Evolutionary conservation across 371 early-diverging fungal species (phyloP).

Genomic region (Syncephalastrum sp.): DNA sequence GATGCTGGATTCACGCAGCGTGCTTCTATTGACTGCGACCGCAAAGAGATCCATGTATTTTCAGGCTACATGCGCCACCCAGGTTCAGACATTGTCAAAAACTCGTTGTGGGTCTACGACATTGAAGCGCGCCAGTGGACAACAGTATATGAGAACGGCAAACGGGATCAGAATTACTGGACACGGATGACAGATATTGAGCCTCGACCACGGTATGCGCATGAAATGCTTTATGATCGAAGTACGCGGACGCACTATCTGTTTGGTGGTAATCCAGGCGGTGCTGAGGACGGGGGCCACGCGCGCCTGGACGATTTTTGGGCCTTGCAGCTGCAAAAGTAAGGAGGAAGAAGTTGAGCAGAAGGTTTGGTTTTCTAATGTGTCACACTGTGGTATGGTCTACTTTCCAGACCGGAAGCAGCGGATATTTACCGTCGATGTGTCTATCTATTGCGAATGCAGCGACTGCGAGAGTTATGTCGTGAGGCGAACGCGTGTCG

Average conservation of each 20-base stretch:
- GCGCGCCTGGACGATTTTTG: slow-evolving; percentile 84
- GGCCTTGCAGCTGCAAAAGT: slow-evolving; percentile 72
- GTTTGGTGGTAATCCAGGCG: slow-evolving; percentile 91
- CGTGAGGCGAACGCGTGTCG: slow-evolving; percentile 4
- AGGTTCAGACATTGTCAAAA: slow-evolving; percentile 60
- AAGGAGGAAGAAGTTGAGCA: slow-evolving; percentile 10
- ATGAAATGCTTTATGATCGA: slow-evolving; percentile 80
- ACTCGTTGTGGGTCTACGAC: slow-evolving; percentile 77
- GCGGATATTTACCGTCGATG: slow-evolving; percentile 60
- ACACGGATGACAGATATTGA: slow-evolving; percentile 48
- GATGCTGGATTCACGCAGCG: slow-evolving; percentile 85
- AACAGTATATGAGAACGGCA: slow-evolving; percentile 72
- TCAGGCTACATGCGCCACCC: slow-evolving; percentile 61
- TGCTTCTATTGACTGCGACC: slow-evolving; percentile 73
- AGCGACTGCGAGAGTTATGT: slow-evolving; percentile 70
- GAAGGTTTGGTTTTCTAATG: neutral
- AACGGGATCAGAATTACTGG: slow-evolving; percentile 43
- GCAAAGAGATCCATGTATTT: slow-evolving; percentile 82
- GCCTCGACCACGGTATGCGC: slow-evolving; percentile 87
- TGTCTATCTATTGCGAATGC: slow-evolving; percentile 64
- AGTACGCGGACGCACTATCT: slow-evolving; percentile 64
- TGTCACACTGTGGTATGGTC: neutral
- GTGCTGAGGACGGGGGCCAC: slow-evolving; percentile 30
- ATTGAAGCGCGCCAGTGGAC: slow-evolving; percentile 69
- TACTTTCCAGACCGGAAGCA: slow-evolving; percentile 53